These are phyloP conservation scores for Oxytropis ochrocephala DNA, from an alignment of 306 rosid genomes.

Conservation along the genomic window DNA sequence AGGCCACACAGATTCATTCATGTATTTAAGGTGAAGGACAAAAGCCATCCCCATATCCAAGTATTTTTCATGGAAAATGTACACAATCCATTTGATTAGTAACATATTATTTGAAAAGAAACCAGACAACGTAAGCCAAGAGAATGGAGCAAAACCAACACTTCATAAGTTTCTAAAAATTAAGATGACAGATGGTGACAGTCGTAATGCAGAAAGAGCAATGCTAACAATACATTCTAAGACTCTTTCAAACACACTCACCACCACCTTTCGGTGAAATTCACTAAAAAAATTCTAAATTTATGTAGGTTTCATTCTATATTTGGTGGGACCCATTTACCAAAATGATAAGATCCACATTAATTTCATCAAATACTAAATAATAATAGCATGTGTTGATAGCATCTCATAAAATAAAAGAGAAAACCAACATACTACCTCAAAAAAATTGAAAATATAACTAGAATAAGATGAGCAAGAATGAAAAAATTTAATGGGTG, in stretches of 20 bases:
- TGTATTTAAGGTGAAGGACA: neutral
- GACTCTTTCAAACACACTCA: too few species aligned
- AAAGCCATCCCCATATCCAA: neutral
- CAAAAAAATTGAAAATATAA: neutral
- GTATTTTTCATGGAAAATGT: neutral
- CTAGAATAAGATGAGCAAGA: neutral
- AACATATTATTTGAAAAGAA: neutral
- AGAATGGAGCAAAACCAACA: neutral
- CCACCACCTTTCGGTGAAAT: neutral
- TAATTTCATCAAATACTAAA: neutral
- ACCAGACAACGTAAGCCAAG: conserved; percentile 1
- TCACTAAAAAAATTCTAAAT: neutral
- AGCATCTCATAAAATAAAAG: neutral
- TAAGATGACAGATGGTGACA: neutral
- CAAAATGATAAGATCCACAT: neutral
- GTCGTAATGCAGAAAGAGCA: neutral
- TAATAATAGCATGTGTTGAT: neutral
- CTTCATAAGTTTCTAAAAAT: neutral
- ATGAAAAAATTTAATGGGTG: neutral
- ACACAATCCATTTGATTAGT: neutral
- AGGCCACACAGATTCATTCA: neutral
- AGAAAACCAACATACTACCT: neutral
- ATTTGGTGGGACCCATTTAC: neutral
- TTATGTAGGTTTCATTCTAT: neutral
- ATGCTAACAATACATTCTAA: neutral